phyloP scores from a whole-genome alignment of 768 basidiomycete species.

The Mycena crocata region DNA sequence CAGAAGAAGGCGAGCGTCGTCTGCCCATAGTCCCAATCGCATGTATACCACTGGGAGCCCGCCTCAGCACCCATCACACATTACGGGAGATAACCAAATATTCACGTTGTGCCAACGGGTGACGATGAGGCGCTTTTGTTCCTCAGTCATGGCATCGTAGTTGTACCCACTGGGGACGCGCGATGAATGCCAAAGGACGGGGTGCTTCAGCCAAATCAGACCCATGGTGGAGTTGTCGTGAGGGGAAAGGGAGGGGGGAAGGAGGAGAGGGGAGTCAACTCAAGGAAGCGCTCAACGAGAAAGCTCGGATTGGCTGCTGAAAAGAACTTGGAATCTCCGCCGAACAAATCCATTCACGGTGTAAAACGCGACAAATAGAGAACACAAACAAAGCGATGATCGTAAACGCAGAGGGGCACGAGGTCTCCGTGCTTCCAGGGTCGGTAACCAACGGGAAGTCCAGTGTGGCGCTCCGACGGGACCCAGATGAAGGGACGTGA shows the following conservation, averaged over 20 bases:
- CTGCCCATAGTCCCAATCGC: slow-evolving; percentile 47
- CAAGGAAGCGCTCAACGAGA: background rate
- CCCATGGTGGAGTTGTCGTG: slow-evolving; percentile 32
- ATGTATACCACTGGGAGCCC: slow-evolving; percentile 6
- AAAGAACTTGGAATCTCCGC: background rate
- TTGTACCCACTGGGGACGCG: slow-evolving; percentile 37
- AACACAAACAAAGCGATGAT: slow-evolving; percentile 5
- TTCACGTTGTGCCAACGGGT: slow-evolving; percentile 43
- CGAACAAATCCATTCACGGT: background rate
- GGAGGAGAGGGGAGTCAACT: no score
- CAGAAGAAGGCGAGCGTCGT: slow-evolving; percentile 46
- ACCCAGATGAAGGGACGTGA: background rate
- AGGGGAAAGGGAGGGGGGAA: background rate
- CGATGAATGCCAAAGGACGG: slow-evolving; percentile 44
- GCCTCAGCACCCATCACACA: background rate
- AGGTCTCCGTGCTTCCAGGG: background rate
- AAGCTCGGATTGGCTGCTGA: background rate
- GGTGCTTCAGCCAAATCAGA: slow-evolving; percentile 40
- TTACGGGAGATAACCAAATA: background rate
- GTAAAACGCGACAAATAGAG: background rate
- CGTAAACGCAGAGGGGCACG: slow-evolving; percentile 8
- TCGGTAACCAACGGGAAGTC: background rate
- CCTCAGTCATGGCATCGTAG: slow-evolving; percentile 37
- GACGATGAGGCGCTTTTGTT: slow-evolving; percentile 35
- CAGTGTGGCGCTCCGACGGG: no score